Conservation (phyloP, 371 early-diverging fungal species). For the Dichotomocladium elegans region DNA sequence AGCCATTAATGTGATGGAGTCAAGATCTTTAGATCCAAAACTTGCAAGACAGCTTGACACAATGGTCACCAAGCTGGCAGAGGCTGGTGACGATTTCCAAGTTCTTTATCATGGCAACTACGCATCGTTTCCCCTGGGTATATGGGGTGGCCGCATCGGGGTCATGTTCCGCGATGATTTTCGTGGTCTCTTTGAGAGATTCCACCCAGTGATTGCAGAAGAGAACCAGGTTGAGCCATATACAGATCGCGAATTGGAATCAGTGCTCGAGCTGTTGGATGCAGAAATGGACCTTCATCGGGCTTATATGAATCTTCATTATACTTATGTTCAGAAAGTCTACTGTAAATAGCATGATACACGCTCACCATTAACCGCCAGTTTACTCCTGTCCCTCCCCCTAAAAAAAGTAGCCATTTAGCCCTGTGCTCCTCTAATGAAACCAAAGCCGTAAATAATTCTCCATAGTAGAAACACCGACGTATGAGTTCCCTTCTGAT, state of each 20-base stretch:
- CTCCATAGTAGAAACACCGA: no score
- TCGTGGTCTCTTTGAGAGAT: slow-evolving; percentile 18
- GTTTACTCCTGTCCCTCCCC: no score
- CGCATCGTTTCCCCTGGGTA: slow-evolving; percentile 39
- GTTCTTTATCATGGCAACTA: slow-evolving; percentile 20
- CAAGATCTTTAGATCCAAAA: slow-evolving; percentile 24
- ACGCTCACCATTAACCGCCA: no score
- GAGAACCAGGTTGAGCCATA: background rate
- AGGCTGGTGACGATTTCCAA: background rate
- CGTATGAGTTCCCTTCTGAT: no score
- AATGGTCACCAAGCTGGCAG: slow-evolving; percentile 10
- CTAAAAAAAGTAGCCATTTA: no score
- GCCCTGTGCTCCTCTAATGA: no score
- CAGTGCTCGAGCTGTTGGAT: slow-evolving; percentile 22
- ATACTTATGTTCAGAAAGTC: slow-evolving; percentile 17
- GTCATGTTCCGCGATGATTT: slow-evolving; percentile 42
- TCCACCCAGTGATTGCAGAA: slow-evolving; percentile 5
- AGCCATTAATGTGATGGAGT: slow-evolving; percentile 28
- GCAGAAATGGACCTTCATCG: slow-evolving; percentile 25
- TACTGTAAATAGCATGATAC: no score
- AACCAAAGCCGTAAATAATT: no score
- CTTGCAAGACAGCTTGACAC: slow-evolving; percentile 29
- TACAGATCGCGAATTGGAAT: slow-evolving; percentile 20
- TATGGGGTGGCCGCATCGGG: slow-evolving; percentile 47
- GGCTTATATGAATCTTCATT: slow-evolving; percentile 40